Base-by-base conservation (phyloP, 2,329 filamentous ascomycete species). In the Westerdykella ornata region DNA sequence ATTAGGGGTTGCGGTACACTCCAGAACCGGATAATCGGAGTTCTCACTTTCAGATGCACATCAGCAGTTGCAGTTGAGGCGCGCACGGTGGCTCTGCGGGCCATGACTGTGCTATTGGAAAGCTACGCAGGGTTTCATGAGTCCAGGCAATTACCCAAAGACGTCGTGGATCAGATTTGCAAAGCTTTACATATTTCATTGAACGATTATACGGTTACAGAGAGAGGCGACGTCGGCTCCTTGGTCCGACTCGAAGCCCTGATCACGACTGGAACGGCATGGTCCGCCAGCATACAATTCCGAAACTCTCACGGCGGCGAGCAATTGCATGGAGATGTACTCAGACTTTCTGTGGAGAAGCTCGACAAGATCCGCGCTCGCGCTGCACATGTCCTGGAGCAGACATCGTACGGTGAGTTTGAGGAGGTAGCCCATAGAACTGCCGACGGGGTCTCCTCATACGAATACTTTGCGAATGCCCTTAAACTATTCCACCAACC, bases 121-220 rank as follows among this genome's bases (percentile, higher is more conserved):
- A 53, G 44, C 15, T 43, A 39, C 18, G 35, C 15, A 9, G 32
- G 42, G 14, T 12, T 29, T 2, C 39, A 36, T 12, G 38, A 36
- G 4, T 35, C 40, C 16, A 35, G 12, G 15, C 36, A 5, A 33
- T 43, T 53, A 12, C 44, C 47, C 34, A 28, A 40, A 16, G 45
- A 52, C 11, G 39, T 52, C 4, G 52, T 47, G 38, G 44, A 50
- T 9, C 55, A 58, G 31, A 49, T 67, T 15, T 45, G 49, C 6
- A 50, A 42, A 17, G 63, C 65, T 5, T 43, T 68, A 5, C 57
- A 63, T 19, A 54, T 56, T 19, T 69, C 82, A 0, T 67, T 98
- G 19, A 84, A 90, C 50, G 89, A 98, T 60, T 97, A 97, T 58
- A 94, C 87, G 0, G 89, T 87, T 3, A 90, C 87, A 51, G 82